Evolutionary conservation across 2,329 filamentous ascomycete genomes (phyloP), one percentile per base, ranked within the genome.

Genomic region (Ascochyta lentis): DNA sequence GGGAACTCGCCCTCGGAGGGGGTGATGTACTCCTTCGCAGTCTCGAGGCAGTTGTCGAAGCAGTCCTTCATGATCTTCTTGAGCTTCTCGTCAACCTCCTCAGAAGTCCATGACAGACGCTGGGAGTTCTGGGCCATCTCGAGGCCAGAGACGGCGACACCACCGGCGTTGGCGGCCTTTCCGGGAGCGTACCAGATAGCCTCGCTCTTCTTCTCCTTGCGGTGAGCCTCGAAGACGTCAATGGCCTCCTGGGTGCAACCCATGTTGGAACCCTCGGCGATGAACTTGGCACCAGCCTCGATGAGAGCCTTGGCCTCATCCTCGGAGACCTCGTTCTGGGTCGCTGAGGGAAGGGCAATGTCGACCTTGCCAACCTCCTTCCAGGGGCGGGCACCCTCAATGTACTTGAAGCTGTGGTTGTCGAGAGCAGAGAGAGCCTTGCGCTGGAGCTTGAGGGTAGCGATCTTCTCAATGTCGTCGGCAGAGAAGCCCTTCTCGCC

Each of bases 111-210:
- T 72, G 81, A 85, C 64, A 97, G 83, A 58, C 94, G 89, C 78
- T 89, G 80, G 64, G 89, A 94, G 86, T 99, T 98, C 86, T 99
- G 95, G 7, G 94, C 93, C 95, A 99, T 99, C 85, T 99, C 95
- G 40, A 99, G 87, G 69, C 95, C 95, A 3, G 92, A 96, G 37
- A 99, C 95, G 54, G 95, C 95, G 54, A 98, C 95, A 84, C 95
- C 95, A 78, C 95, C 95, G 67, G 92, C 92, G 83, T 98, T 98
- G 81, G 94, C 91, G 29, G 95, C 95, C 86, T 98, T 98, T 63
- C 79, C 94, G 46, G 94, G 94, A 16, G 90, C 95, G 79, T 98
- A 98, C 95, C 95, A 99, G 78, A 96, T 87, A 58, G 91, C 86
- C 6, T 79, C 78, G 63, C 86, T 86, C 82, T 91, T 87, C 76